Evolutionary conservation across 1,284 basidiomycete species (phyloP).

Genomic region (Leccinum variabile): DNA sequence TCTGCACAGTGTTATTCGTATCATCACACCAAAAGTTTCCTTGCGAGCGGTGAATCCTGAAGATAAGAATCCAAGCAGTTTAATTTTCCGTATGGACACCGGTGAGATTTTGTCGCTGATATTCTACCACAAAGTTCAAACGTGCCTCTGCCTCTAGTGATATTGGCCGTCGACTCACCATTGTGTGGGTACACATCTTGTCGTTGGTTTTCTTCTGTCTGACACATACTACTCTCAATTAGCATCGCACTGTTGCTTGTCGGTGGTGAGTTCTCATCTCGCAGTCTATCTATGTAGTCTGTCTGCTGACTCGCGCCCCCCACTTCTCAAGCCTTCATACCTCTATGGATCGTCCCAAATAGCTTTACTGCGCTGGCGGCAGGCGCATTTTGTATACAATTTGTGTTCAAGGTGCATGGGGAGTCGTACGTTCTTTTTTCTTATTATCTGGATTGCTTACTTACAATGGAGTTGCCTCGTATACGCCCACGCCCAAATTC

Average conservation of each 20-base stretch:
- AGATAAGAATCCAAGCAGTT: too few relatives aligned
- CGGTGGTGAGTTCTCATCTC: conserved; percentile 35
- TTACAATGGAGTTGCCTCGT: conserved; percentile 8
- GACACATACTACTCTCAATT: not conserved
- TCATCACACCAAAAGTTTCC: too few relatives aligned
- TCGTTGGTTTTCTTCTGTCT: not conserved
- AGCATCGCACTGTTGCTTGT: conserved; percentile 59
- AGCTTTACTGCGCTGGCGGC: conserved; percentile 65
- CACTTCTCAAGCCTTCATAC: conserved; percentile 57
- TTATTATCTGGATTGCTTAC: not conserved
- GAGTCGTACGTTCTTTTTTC: conserved; percentile 53
- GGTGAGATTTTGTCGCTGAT: too few relatives aligned
- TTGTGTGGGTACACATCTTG: conserved; percentile 50
- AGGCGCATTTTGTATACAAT: conserved; percentile 84
- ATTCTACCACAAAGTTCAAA: too few relatives aligned
- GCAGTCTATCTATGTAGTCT: not conserved
- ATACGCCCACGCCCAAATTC: conserved; percentile 54
- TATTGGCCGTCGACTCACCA: conserved; percentile 85
- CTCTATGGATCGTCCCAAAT: conserved; percentile 83
- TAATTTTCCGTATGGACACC: too few relatives aligned
- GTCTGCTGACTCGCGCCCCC: not conserved
- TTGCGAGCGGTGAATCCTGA: too few relatives aligned
- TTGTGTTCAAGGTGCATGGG: conserved; percentile 84
- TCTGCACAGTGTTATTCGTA: too few relatives aligned
- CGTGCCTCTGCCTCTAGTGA: conserved; percentile 24